A percentile compares a stretch with the other conserved stretches of the same genome.
These are phyloP conservation scores for Melastoma candidum DNA, from an alignment of 441 rosid genomes.

Conservation along the genomic window DNA sequence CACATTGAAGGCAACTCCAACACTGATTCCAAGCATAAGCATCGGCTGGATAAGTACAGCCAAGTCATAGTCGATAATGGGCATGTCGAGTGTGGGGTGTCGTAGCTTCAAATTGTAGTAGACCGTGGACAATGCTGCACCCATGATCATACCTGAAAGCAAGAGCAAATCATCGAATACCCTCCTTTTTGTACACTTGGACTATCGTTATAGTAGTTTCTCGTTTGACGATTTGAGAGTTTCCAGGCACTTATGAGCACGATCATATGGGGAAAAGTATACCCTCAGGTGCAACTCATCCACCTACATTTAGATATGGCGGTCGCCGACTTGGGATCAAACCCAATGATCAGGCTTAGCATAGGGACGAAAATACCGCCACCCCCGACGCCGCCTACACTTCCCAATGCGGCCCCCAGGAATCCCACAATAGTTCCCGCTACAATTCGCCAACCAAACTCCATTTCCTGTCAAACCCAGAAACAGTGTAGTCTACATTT, in stretches of 20 bases:
- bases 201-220: no score
- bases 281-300: no score
- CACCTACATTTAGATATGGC: slow-evolving; percentile 49
- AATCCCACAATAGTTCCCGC: slow-evolving; percentile 40
- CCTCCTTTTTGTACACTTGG: no score
- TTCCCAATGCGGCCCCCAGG: slow-evolving; percentile 58
- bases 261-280: no score
- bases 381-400: slow-evolving; percentile 67
- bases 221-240: no score
- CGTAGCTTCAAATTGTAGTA: slow-evolving; percentile 17
- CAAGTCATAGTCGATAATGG: slow-evolving; percentile 19
- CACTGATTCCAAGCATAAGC: slow-evolving; percentile 21
- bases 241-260: no score
- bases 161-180: neutral
- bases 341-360: slow-evolving; percentile 46
- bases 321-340: slow-evolving; percentile 51
- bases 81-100: slow-evolving; percentile 18
- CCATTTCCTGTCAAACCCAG: slow-evolving; percentile 19
- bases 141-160: slow-evolving; percentile 20
- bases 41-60: slow-evolving; percentile 20
- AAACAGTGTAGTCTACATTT: no score
- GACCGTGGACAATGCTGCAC: slow-evolving; percentile 14
- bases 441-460: slow-evolving; percentile 39
- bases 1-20: slow-evolving; percentile 17
- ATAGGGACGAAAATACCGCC: slow-evolving; percentile 59